Base-by-base conservation (phyloP, 2,329 filamentous ascomycete genomes). In the Boeremia lycopersici region DNA sequence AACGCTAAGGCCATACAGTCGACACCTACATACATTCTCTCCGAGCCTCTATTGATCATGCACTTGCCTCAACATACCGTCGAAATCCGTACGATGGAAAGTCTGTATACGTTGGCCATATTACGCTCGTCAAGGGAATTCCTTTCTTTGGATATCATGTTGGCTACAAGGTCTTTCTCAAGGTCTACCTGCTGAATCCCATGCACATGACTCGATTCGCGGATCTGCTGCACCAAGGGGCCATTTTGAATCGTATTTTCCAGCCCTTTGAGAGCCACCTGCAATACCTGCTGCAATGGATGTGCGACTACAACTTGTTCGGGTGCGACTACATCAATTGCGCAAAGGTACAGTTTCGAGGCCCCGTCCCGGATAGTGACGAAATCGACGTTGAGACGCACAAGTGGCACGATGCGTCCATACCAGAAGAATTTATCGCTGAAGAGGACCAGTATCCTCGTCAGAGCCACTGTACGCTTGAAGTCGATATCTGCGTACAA, bases 291-390 rank as follows among this genome's bases (percentile, higher is more conserved):
- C 82, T 95, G 9, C 96, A 99, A 76, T 99, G 96, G 85, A 98
- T 99, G 95, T 89, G 89, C 61, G 96, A 99, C 74, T 99, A 96
- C 79, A 99, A 97, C 71, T 80, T 99, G 62, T 98, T 96, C 73
- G 96, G 96, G 6, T 99, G 95, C 71, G 88, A 86, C 51, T 96
- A 93, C 67, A 86, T 98, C 61, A 85, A 93, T 54, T 89, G 86
- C 44, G 80, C 80, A 9, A 89, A 86, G 59, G 85, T 87, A 1
- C 81, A 78, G 26, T 97, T 96, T 69, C 86, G 95, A 49, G 80
- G 81, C 2, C 92, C 92, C 0, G 79, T 97, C 2, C 93, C 93
- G 0, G 78, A 83, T 8, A 86, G 85, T 65, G 79, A 86, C n/a
- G 82, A 88, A 19, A 78, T 86, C n/a, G 82, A 83, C 53, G 80